Evolutionary conservation across 345 rosid genomes (phyloP).

Genomic region (Sapria himalayana): DNA sequence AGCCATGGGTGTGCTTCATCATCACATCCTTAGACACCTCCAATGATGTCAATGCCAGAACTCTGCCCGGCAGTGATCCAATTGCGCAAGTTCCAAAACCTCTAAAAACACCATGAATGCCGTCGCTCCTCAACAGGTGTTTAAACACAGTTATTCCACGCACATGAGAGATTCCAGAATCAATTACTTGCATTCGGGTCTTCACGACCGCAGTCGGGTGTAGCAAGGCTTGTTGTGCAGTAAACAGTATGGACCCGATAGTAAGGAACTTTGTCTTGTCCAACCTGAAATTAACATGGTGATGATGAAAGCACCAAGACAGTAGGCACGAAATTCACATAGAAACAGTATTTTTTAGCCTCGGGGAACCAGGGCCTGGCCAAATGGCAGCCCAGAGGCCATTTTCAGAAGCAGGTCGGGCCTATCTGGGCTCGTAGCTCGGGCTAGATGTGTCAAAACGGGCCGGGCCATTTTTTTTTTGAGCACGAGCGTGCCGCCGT

Average conservation of each 20-base stretch:
- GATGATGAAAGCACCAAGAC: not conserved
- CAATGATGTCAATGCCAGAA: slow-evolving; percentile 34
- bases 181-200: slow-evolving; percentile 44
- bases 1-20: slow-evolving; percentile 19
- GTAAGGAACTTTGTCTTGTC: slow-evolving; percentile 45
- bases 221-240: slow-evolving; percentile 30
- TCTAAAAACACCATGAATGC: slow-evolving; percentile 27
- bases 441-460: too few relatives aligned
- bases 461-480: too few relatives aligned
- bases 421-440: too few relatives aligned
- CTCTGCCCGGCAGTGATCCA: slow-evolving; percentile 41
- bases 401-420: too few relatives aligned
- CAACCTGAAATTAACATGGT: slow-evolving; percentile 14
- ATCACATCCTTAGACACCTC: slow-evolving; percentile 37
- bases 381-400: too few relatives aligned
- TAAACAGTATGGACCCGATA: slow-evolving; percentile 36
- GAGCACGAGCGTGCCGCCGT: too few relatives aligned
- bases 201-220: slow-evolving; percentile 43
- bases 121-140: slow-evolving; percentile 22
- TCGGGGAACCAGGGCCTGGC: too few relatives aligned
- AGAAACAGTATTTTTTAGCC: too few relatives aligned
- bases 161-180: slow-evolving; percentile 20
- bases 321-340: too few relatives aligned
- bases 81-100: slow-evolving; percentile 44
- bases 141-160: slow-evolving; percentile 17